Conservation (phyloP, 306 rosid species). For the Vigna hirtella region DNA sequence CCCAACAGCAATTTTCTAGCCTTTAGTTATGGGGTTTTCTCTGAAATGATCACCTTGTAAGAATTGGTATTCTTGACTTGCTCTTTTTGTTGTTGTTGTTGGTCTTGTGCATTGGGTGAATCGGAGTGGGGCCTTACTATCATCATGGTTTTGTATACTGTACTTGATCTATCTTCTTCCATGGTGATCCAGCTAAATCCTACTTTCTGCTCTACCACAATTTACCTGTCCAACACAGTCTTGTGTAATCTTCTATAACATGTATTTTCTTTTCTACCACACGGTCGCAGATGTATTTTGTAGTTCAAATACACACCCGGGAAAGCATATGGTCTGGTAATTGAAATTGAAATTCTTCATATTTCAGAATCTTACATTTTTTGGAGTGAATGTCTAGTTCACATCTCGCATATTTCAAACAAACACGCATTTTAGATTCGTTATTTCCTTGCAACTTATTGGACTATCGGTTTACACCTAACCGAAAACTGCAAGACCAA, state of each 20-base stretch:
- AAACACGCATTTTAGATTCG: not conserved
- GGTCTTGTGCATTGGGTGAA: slow-evolving; percentile 45
- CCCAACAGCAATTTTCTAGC: slow-evolving; percentile 58
- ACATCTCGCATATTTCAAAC: not conserved
- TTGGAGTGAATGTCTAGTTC: slow-evolving; percentile 11
- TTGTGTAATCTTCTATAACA: slow-evolving; percentile 27
- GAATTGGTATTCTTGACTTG: slow-evolving; percentile 38
- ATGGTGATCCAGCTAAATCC: slow-evolving; percentile 46
- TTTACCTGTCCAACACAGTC: slow-evolving; percentile 9
- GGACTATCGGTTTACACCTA: not conserved
- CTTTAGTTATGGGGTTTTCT: slow-evolving; percentile 38
- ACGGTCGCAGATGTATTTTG: slow-evolving; percentile 38
- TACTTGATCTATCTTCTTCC: slow-evolving; percentile 41
- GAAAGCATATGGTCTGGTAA: slow-evolving; percentile 30
- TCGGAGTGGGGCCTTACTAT: slow-evolving; percentile 38
- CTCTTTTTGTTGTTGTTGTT: slow-evolving; percentile 26
- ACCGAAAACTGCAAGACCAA: not conserved
- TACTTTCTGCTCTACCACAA: slow-evolving; percentile 29
- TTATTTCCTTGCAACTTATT: not conserved
- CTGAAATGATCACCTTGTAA: slow-evolving; percentile 24
- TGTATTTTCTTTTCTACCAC: slow-evolving; percentile 23
- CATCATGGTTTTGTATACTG: slow-evolving; percentile 48
- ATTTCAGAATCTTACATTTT: slow-evolving; percentile 10
- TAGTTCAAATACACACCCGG: slow-evolving; percentile 34
- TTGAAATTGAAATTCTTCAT: slow-evolving; percentile 25